phyloP scores from a whole-genome alignment of 2,329 filamentous ascomycete genomes.

The Bisporella sp. region DNA sequence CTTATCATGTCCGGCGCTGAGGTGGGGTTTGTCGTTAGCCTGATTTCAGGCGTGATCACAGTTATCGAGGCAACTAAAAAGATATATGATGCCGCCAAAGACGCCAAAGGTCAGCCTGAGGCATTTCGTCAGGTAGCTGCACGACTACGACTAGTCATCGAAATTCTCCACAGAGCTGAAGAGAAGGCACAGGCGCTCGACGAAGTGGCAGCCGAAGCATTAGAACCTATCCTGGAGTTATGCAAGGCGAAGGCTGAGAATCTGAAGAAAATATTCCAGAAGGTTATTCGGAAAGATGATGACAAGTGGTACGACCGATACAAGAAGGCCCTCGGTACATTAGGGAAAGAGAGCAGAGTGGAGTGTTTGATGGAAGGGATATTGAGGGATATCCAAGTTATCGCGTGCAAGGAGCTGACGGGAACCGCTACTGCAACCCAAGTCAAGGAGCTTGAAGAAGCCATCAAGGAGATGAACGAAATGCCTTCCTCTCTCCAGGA shows the following conservation, averaged over 20 bases:
- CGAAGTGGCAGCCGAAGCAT: conserved; percentile 5
- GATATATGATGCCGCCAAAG: conserved; percentile 14
- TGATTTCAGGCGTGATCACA: conserved; percentile 15
- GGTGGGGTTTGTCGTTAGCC: conserved; percentile 6
- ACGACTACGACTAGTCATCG: conserved; percentile 13
- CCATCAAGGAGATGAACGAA: conserved; percentile 11
- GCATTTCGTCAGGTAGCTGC: conserved; percentile 17
- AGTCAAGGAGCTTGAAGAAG: conserved; percentile 7
- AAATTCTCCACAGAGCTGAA: conserved; percentile 11
- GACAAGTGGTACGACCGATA: conserved; percentile 16
- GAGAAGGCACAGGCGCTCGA: conserved; percentile 11
- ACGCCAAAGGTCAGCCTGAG: conserved; percentile 16
- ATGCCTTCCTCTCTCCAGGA: conserved; percentile 10
- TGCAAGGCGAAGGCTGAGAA: conserved; percentile 16
- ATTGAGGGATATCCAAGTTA: conserved; percentile 16
- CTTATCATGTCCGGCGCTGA: conserved; percentile 12
- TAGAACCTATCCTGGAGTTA: conserved; percentile 11
- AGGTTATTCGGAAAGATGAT: conserved; percentile 15
- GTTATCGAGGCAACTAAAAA: conserved; percentile 15
- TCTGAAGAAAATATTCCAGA: conserved; percentile 14
- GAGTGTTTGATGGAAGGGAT: conserved; percentile 18
- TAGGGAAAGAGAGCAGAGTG: conserved; percentile 12
- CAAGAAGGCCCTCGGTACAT: conserved; percentile 14
- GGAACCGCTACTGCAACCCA: conserved; percentile 11
- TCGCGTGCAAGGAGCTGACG: conserved; percentile 11